Percentiles rank a stretch among this genome's conserved stretches.
These are phyloP conservation scores for Penicillium sp. DNA, from an alignment of 2,329 filamentous ascomycete species.

Conservation along the genomic window DNA sequence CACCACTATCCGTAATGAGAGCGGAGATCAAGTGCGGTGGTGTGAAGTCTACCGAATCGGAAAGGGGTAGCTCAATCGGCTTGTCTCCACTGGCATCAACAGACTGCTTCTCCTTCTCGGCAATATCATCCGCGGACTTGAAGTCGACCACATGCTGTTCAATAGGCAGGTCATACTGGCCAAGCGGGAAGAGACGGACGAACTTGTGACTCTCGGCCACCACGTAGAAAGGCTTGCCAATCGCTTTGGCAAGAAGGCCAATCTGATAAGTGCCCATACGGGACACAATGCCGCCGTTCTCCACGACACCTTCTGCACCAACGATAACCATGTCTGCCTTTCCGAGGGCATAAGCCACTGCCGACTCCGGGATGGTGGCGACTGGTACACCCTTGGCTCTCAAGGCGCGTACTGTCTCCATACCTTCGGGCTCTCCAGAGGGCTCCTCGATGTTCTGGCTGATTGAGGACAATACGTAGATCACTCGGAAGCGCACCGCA, in stretches of 20 bases:
- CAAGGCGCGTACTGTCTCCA: constrained; percentile 69
- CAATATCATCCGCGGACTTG: constrained; percentile 56
- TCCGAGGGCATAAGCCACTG: constrained; percentile 76
- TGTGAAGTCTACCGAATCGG: constrained; percentile 51
- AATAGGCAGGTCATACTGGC: constrained; percentile 79
- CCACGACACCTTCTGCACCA: constrained; percentile 80
- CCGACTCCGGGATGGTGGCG: constrained; percentile 74
- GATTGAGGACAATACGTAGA: constrained; percentile 65
- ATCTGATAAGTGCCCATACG: constrained; percentile 86
- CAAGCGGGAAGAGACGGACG: constrained; percentile 79
- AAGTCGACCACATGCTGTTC: constrained; percentile 78
- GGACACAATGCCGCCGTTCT: constrained; percentile 91
- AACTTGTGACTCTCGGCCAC: constrained; percentile 98
- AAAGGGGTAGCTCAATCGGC: constrained; percentile 28
- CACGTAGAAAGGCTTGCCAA: constrained; percentile 80
- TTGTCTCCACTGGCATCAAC: constrained; percentile 22
- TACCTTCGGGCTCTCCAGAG: constrained; percentile 60
- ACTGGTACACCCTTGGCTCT: constrained; percentile 77
- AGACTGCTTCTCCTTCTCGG: constrained; percentile 46
- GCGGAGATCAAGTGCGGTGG: constrained; percentile 65
- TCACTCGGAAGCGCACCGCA: constrained; percentile 75
- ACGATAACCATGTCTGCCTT: constrained; percentile 71
- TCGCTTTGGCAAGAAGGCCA: constrained; percentile 73
- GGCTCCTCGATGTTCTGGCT: constrained; percentile 31
- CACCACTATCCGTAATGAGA: constrained; percentile 66